Conservation (phyloP, 163 green algal genomes). For the Volvox carteri region DNA sequence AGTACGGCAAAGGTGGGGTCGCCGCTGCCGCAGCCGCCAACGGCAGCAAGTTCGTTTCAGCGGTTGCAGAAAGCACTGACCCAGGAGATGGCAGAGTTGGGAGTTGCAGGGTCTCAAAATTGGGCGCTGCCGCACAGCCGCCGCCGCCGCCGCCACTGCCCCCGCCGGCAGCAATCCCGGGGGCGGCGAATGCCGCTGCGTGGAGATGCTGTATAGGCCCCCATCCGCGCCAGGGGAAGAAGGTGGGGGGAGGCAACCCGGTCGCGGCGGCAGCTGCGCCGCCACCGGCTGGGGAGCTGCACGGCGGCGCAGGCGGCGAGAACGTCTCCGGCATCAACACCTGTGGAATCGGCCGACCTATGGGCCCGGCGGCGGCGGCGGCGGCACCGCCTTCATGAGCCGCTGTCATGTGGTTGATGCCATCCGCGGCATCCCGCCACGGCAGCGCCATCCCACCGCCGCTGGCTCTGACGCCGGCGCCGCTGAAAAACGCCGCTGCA, state of each 20-base stretch:
- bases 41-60: not conserved
- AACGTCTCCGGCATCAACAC: not conserved
- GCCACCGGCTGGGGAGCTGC: not conserved
- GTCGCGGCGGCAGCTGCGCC: not conserved
- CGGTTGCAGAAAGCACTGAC: not conserved
- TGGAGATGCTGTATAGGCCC: not conserved
- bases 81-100: not conserved
- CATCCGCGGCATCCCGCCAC: not conserved
- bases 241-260: not conserved
- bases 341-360: not conserved
- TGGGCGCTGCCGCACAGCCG: not conserved
- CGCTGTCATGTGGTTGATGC: not conserved
- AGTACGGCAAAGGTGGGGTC: not conserved
- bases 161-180: no score
- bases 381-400: not conserved
- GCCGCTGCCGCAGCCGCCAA: not conserved
- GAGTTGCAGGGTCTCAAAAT: not conserved
- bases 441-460: not conserved
- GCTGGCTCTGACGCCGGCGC: not conserved
- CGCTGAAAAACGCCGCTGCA: not conserved
- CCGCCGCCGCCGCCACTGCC: not conserved
- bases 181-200: not conserved
- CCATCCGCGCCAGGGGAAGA: not conserved
- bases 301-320: slow-evolving; percentile 1
- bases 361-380: not conserved